A percentile compares a stretch with the other conserved stretches of the same genome.
phyloP scores from a whole-genome alignment of 2,329 filamentous ascomycete genomes.

The Tolypocladium paradoxum region DNA sequence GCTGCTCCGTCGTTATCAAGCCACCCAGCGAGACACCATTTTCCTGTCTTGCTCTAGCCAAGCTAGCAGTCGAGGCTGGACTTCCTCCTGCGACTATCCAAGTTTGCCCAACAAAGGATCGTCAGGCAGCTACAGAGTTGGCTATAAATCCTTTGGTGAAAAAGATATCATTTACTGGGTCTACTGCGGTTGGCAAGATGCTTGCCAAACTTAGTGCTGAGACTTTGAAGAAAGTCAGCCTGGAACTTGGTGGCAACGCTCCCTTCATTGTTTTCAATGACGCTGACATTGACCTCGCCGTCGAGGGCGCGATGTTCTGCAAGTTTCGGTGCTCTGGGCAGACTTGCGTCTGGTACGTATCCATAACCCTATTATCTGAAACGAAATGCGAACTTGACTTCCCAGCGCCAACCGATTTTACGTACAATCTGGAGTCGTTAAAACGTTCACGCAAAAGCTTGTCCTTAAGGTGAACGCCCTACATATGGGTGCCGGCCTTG shows the following conservation, averaged over 20 bases:
- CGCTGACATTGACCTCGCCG: slow-evolving; percentile 75
- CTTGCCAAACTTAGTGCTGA: slow-evolving; percentile 83
- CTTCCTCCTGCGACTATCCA: too few relatives aligned
- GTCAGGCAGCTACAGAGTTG: slow-evolving; percentile 68
- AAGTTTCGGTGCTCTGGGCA: slow-evolving; percentile 95
- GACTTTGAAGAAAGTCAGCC: slow-evolving; percentile 73
- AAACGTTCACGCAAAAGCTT: slow-evolving; percentile 58
- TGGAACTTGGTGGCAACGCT: slow-evolving; percentile 90
- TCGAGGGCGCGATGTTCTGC: slow-evolving; percentile 68
- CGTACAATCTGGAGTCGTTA: slow-evolving; percentile 68
- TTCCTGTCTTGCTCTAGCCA: slow-evolving; percentile 76
- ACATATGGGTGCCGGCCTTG: slow-evolving; percentile 66
- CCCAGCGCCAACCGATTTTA: slow-evolving; percentile 76
- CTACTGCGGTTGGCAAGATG: slow-evolving; percentile 53
- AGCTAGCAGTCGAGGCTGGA: slow-evolving; percentile 76
- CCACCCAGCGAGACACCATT: slow-evolving; percentile 87
- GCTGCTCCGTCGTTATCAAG: slow-evolving; percentile 89
- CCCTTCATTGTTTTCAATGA: slow-evolving; percentile 97
- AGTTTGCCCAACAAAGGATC: too few relatives aligned
- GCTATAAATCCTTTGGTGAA: slow-evolving; percentile 63
- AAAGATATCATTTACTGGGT: slow-evolving; percentile 93
- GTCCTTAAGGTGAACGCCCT: slow-evolving; percentile 63
- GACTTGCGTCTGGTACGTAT: slow-evolving; percentile 94
- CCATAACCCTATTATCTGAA: too few relatives aligned
- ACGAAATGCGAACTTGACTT: too few relatives aligned